Conservation (phyloP, 768 basidiomycete genomes). For the Serendipita sp. region DNA sequence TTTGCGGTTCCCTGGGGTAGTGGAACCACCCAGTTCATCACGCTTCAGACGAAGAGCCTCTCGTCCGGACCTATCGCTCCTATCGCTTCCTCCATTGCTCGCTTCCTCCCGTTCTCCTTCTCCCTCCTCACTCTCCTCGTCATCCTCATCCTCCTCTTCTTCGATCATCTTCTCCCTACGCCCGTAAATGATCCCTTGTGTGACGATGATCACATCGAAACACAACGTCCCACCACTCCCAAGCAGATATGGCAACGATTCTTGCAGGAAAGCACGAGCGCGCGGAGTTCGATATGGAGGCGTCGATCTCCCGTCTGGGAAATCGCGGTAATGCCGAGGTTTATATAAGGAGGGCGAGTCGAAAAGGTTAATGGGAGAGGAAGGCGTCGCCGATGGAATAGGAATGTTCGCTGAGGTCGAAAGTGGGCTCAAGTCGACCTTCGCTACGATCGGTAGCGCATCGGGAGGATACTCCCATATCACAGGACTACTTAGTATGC, state of each 20-base stretch:
- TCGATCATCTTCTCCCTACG: background rate
- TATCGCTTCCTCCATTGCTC: no score
- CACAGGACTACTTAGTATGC: slow-evolving; percentile 67
- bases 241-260: slow-evolving; percentile 40
- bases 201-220: slow-evolving; percentile 85
- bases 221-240: slow-evolving; percentile 86
- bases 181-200: slow-evolving; percentile 69
- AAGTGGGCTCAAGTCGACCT: slow-evolving; percentile 66
- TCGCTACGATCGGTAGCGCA: slow-evolving; percentile 24
- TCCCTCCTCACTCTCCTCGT: background rate
- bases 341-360: background rate
- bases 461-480: slow-evolving; percentile 33
- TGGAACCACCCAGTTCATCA: no score
- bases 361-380: background rate
- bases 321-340: background rate
- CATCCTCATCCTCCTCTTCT: slow-evolving; percentile 1
- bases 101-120: background rate
- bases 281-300: background rate
- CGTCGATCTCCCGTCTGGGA: background rate
- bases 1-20: no score
- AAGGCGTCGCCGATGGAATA: background rate
- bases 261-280: background rate
- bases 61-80: background rate
- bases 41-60: no score
- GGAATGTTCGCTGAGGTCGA: slow-evolving; percentile 33